Evolutionary conservation across 345 rosid species (phyloP).

Genomic region (Zanthoxylum bungeanum): DNA sequence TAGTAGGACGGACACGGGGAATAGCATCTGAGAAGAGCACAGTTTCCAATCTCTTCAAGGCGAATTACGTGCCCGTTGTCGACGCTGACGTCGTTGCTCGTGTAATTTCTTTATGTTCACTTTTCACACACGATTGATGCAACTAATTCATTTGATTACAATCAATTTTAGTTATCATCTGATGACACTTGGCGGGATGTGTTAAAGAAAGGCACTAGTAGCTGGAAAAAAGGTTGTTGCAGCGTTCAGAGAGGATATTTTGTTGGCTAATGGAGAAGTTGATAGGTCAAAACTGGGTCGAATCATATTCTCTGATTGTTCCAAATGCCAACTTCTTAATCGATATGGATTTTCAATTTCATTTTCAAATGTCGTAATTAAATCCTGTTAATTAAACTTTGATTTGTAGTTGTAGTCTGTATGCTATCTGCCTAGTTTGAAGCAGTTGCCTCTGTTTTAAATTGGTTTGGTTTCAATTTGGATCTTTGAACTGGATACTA

Average conservation of each 20-base stretch:
- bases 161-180: too few species aligned
- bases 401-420: too few species aligned
- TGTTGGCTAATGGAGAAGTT: constrained; percentile 54
- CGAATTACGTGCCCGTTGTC: constrained; percentile 61
- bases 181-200: constrained; percentile 66
- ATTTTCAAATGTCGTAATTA: too few species aligned
- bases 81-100: too few species aligned
- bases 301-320: constrained; percentile 72
- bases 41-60: constrained; percentile 73
- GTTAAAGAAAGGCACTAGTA: constrained; percentile 56
- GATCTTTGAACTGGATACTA: neutral
- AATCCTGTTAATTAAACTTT: too few species aligned
- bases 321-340: constrained; percentile 76
- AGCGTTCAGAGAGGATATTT: constrained; percentile 59
- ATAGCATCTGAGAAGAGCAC: constrained; percentile 92
- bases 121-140: too few species aligned
- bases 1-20: constrained; percentile 84
- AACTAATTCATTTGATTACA: too few species aligned
- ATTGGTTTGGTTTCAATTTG: too few species aligned
- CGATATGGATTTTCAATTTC: constrained; percentile 30
- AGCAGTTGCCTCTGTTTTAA: neutral
- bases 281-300: constrained; percentile 74
- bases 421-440: neutral
- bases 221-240: constrained; percentile 60
- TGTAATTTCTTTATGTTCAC: too few species aligned